Evolutionary conservation across 2,329 filamentous ascomycete species (phyloP), one percentile per base, ranked within the genome.

Genomic region (Paraconiothyrium brasiliense): DNA sequence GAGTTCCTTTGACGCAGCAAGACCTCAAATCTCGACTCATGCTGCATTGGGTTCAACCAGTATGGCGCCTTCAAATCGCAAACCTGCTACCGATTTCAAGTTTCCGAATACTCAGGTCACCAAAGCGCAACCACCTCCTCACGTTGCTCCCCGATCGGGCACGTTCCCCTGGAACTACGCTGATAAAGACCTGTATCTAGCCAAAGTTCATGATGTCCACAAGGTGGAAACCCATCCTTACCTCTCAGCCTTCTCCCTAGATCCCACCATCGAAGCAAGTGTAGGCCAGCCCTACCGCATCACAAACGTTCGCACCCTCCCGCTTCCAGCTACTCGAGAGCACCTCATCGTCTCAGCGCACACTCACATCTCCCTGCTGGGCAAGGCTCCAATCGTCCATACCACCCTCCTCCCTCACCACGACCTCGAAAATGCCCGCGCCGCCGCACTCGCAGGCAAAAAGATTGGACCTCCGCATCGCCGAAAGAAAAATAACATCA

Each of bases 281-380:
- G 37, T 24, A 54, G 39, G 16, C 22, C 35, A 13, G 20, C 14
- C 47, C 39, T 8, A n/a, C 27, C 10, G 35, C 41, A 11, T 59
- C 13, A 35, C 60, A 1, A 37, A 30, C 6, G 16, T 62, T 11
- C 43, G 22, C 6, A 57, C 62, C 3, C 57, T 60, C 6, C 47
- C 27, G 1, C 24, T 65, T 16, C 46, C 34, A n/a, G 13, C 16
- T 14, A 27, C 32, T 10, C 16, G 14, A 3, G 30, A 20, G 13
- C 54, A 43, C 43, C 44, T 22, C n/a, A 10, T 52, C 34, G n/a
- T 41, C 34, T 39, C 20, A n/a, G 16, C 49, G 8, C n/a, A 39
- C 4, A 27, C 24, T 14, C 30, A 27, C n/a, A 14, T 2, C 5
- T 20, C 52, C 8, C 39, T 1, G n/a, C 9, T 14, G 11, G 4